Evolutionary conservation across 352 stramenopile species (phyloP).

Genomic region (Pythium pyrilobum): DNA sequence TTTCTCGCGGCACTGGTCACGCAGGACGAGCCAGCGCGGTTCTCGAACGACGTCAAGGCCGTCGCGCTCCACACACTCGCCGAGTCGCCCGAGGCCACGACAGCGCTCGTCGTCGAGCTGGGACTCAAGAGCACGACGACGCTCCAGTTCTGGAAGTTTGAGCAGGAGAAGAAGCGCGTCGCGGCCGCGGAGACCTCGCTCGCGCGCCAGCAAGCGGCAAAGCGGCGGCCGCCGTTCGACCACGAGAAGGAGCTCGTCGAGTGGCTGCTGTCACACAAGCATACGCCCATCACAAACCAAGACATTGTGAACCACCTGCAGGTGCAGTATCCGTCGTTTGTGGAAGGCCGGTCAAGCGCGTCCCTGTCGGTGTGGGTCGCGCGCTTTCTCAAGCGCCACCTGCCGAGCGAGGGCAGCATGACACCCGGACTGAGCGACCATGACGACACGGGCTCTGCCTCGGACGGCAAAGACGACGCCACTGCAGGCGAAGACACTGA

Average conservation of each 20-base stretch:
- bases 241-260: slow-evolving; percentile 42
- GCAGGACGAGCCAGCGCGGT: slow-evolving; percentile 13
- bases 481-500: not conserved
- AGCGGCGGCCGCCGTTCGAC: slow-evolving; percentile 17
- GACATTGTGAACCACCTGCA: slow-evolving; percentile 60
- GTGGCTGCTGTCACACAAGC: slow-evolving; percentile 42
- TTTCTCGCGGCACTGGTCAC: slow-evolving; percentile 35
- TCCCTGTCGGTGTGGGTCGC: slow-evolving; percentile 60
- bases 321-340: slow-evolving; percentile 49
- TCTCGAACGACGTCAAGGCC: slow-evolving; percentile 20
- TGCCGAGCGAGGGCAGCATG: slow-evolving; percentile 21
- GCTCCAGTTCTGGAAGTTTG: slow-evolving; percentile 57
- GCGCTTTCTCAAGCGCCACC: slow-evolving; percentile 61
- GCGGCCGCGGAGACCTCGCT: not conserved
- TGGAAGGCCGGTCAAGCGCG: slow-evolving; percentile 39
- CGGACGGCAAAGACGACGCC: slow-evolving; percentile 1
- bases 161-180: slow-evolving; percentile 22
- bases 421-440: slow-evolving; percentile 10
- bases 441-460: slow-evolving; percentile 5
- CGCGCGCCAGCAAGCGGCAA: not conserved
- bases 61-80: slow-evolving; percentile 18
- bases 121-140: slow-evolving; percentile 53
- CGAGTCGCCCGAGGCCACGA: slow-evolving; percentile 10
- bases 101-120: slow-evolving; percentile 33
- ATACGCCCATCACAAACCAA: slow-evolving; percentile 46